Evolutionary conservation across 2,329 filamentous ascomycete genomes (phyloP).

Genomic region (Alternaria brassicicola): DNA sequence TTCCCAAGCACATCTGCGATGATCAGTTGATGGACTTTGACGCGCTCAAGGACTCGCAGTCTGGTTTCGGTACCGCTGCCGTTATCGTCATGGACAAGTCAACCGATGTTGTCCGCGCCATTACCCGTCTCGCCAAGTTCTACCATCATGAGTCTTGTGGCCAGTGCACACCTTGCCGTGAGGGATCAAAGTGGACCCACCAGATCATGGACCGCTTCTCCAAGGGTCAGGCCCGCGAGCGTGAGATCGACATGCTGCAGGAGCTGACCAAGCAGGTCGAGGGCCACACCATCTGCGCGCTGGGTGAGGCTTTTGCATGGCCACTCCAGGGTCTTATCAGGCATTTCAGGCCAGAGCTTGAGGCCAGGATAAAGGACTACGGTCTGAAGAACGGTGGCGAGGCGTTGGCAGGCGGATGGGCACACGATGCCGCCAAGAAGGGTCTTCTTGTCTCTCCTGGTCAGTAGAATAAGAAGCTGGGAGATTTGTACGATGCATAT

Average conservation of each 20-base stretch:
- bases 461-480: slow-evolving; percentile 62
- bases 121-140: slow-evolving; percentile 91
- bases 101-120: slow-evolving; percentile 92
- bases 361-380: slow-evolving; percentile 86
- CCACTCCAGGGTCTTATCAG: slow-evolving; percentile 97
- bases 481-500: slow-evolving; percentile 39
- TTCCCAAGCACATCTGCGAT: slow-evolving; percentile 88
- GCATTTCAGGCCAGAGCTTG: slow-evolving; percentile 95
- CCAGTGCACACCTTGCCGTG: slow-evolving; percentile 98
- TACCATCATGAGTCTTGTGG: slow-evolving; percentile 99
- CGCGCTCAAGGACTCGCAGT: slow-evolving; percentile 95
- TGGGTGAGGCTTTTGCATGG: slow-evolving; percentile 98
- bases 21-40: slow-evolving; percentile 99
- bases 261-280: slow-evolving; percentile 99
- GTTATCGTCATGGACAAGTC: slow-evolving; percentile 99
- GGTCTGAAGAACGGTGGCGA: slow-evolving; percentile 73
- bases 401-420: slow-evolving; percentile 87
- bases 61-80: slow-evolving; percentile 93
- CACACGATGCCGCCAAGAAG: slow-evolving; percentile 73
- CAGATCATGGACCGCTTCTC: slow-evolving; percentile 99
- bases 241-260: slow-evolving; percentile 99
- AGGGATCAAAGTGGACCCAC: slow-evolving; percentile 98
- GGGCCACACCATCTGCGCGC: slow-evolving; percentile 96
- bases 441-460: slow-evolving; percentile 88
- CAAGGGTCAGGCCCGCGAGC: slow-evolving; percentile 82